These are phyloP conservation scores for Drechslerella dactyloides DNA, from an alignment of 2,329 filamentous ascomycete genomes.

Conservation along the genomic window DNA sequence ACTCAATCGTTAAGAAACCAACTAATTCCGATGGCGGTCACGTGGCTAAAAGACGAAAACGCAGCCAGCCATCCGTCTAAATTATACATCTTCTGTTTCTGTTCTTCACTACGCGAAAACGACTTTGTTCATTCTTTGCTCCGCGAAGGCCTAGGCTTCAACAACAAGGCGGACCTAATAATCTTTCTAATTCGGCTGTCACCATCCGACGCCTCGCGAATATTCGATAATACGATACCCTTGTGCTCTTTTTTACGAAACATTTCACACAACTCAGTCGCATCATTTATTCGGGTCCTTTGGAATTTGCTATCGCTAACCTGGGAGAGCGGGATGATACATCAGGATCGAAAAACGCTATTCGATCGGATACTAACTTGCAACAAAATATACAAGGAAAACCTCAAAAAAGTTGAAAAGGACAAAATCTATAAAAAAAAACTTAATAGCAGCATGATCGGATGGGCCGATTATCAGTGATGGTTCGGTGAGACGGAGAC, in stretches of 20 bases:
- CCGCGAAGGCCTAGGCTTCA: neutral
- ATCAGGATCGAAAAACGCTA: too few species aligned
- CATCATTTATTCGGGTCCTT: too few species aligned
- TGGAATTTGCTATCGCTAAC: too few species aligned
- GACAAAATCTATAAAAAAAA: slow-evolving; percentile 12
- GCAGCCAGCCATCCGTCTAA: neutral
- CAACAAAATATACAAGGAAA: neutral
- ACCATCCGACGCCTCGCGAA: neutral
- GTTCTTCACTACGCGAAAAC: neutral
- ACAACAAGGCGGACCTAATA: neutral
- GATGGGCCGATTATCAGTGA: neutral
- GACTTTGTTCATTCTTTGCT: neutral
- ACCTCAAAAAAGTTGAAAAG: slow-evolving; percentile 12
- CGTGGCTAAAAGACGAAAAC: slow-evolving; percentile 12
- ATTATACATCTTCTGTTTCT: neutral
- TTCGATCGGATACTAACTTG: neutral
- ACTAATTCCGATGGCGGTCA: slow-evolving; percentile 7
- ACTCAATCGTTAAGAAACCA: slow-evolving; percentile 4
- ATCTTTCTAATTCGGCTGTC: neutral
- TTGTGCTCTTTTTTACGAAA: neutral
- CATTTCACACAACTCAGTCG: too few species aligned
- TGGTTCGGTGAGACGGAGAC: neutral
- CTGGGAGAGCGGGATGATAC: too few species aligned
- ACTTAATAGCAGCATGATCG: neutral
- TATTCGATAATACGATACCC: slow-evolving; percentile 26